Evolutionary conservation across 2,329 filamentous ascomycete genomes (phyloP).

Genomic region (Botrytis galanthina): DNA sequence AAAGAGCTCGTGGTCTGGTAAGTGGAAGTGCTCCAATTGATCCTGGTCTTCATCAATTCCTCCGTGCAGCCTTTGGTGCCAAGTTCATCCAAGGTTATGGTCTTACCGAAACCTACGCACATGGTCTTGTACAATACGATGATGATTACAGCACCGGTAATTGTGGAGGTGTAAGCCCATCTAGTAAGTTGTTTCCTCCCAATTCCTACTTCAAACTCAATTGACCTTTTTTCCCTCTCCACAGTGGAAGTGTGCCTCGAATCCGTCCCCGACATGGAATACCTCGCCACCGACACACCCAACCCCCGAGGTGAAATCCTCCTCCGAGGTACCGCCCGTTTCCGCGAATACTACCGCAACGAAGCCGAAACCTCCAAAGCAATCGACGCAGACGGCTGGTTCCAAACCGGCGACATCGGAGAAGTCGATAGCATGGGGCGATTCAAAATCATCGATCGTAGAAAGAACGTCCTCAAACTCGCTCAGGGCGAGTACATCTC

Average conservation of each 20-base stretch:
- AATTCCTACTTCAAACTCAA: not conserved
- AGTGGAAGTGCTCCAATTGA: conserved; percentile 91
- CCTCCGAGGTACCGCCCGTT: conserved; percentile 74
- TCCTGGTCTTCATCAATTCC: conserved; percentile 81
- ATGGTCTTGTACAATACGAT: conserved; percentile 64
- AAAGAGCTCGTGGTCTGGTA: conserved; percentile 70
- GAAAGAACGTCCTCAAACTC: conserved; percentile 99
- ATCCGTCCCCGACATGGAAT: conserved; percentile 93
- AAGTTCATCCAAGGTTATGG: conserved; percentile 86
- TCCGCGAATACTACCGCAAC: conserved; percentile 88
- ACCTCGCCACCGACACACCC: conserved; percentile 82
- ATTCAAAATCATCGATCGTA: conserved; percentile 90
- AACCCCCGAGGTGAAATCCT: conserved; percentile 87
- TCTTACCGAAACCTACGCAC: conserved; percentile 88
- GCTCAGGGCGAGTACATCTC: conserved; percentile 98
- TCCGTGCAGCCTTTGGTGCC: conserved; percentile 78
- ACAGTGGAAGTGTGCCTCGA: conserved; percentile 73
- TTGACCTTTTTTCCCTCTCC: not conserved
- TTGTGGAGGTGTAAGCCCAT: conserved; percentile 69
- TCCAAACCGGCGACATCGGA: conserved; percentile 91
- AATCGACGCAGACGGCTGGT: conserved; percentile 89
- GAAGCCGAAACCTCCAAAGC: conserved; percentile 80
- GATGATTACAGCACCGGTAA: conserved; percentile 76
- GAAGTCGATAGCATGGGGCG: conserved; percentile 81
- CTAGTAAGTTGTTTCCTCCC: conserved; percentile 13